These are phyloP conservation scores for Aspergillus diversus DNA, from an alignment of 495 filamentous ascomycete species.

Conservation along the genomic window DNA sequence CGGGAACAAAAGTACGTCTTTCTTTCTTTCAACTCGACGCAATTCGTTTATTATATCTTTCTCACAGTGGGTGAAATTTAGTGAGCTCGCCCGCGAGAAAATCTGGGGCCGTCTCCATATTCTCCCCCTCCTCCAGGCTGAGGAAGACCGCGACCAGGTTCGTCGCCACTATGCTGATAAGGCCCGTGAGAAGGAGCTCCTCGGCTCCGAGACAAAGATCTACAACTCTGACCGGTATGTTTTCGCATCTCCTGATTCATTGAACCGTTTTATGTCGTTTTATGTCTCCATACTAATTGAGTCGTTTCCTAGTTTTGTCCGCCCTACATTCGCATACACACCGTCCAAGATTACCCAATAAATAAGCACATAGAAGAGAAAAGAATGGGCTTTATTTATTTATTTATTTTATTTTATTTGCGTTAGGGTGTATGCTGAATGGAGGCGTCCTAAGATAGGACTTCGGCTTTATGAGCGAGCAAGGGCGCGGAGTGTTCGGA, in stretches of 20 bases:
- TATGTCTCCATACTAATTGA: too few relatives aligned
- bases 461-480: background rate
- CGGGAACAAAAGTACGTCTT: conserved; percentile 80
- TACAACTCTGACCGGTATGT: conserved; percentile 89
- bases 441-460: background rate
- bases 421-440: background rate
- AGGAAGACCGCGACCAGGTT: conserved; percentile 93
- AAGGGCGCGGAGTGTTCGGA: conserved; percentile 1
- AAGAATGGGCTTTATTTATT: conserved; percentile 12
- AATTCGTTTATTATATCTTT: too few relatives aligned
- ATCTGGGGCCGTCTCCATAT: conserved; percentile 95
- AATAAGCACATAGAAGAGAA: conserved; percentile 2
- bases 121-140: conserved; percentile 89
- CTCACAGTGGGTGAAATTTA: conserved; percentile 32
- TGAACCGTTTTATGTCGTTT: too few relatives aligned
- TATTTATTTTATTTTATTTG: background rate
- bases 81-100: conserved; percentile 94
- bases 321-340: conserved; percentile 51
- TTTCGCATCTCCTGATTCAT: background rate
- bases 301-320: conserved; percentile 42
- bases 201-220: conserved; percentile 76
- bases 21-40: too few relatives aligned
- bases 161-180: conserved; percentile 81
- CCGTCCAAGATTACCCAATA: conserved; percentile 47
- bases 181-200: conserved; percentile 84